Evolutionary conservation across 345 rosid species (phyloP).

Genomic region (Brassica napus): DNA sequence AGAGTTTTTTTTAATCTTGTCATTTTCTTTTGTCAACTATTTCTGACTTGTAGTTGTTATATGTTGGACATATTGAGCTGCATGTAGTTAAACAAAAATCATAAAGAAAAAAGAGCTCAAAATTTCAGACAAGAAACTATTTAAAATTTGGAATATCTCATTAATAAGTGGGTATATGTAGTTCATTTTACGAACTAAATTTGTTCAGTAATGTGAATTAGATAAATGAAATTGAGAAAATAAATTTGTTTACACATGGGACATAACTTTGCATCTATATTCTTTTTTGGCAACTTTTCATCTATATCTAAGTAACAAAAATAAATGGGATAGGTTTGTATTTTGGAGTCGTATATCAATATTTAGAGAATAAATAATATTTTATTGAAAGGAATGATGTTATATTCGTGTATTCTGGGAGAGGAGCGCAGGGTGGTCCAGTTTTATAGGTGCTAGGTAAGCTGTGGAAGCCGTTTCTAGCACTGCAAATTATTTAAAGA

Average conservation of each 20-base stretch:
- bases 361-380: background rate
- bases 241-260: background rate
- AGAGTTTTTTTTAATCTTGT: background rate
- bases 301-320: background rate
- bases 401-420: constrained; percentile 5
- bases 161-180: background rate
- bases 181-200: background rate
- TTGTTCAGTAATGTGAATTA: background rate
- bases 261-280: background rate
- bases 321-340: background rate
- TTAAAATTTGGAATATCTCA: background rate
- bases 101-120: background rate
- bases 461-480: constrained; percentile 22
- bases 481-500: constrained; percentile 23
- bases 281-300: background rate
- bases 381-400: background rate
- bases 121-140: background rate
- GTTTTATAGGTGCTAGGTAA: constrained; percentile 9
- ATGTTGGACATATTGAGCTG: background rate
- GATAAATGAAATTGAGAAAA: background rate
- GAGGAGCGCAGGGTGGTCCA: constrained; percentile 14
- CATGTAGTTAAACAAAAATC: background rate
- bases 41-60: background rate
- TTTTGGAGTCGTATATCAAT: background rate
- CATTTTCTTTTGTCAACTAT: background rate